Base-by-base conservation (phyloP, 257 asterid species). In the Nicotiana tomentosiformis region DNA sequence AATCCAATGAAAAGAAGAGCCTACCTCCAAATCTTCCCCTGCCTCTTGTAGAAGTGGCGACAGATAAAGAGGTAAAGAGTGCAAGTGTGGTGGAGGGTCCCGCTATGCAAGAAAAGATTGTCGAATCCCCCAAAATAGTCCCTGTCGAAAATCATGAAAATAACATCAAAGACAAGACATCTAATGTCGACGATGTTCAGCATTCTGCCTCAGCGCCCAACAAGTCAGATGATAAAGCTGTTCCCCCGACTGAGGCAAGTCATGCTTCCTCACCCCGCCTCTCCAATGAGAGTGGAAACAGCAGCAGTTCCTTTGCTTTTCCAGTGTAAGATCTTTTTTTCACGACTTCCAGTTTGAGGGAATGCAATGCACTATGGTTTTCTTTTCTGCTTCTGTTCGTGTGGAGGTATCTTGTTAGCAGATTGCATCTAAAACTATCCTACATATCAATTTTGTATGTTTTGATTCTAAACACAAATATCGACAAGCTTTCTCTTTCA, bases 11-110 rank as follows among this genome's bases (percentile, higher is more conserved):
- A 4, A 55, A 56, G 12, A 85, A 86, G 57, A 88, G 82, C 86
- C 81, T 84, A 61, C 74, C 86, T 4, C 77, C 84, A 15, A 61
- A 82, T 26, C 93, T 93, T n/a, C 87, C 97, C 8, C 91, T 43
- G 12, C 51, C 97, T 0, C 91, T 91, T 20, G 80, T 86, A 35
- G 98, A 92, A 88, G 88, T 85, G 43, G 39, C 92, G 5, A 67
- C 88, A 3, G 85, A 87, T 1, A 88, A 11, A 3, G 88, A 91
- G 33, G 93, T 82, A 77, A 82, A 83, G 66, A 82, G 86, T 79
- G 81, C 30, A 15, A 83, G 66, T 12, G 85, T 77, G 10, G 81
- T 88, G 82, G 85, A 58, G 26, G 88, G 77, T 14, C 86, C 89
- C 10, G 7, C 4, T 70, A 30, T 72, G 16, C 86, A 84, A 29